Base-by-base conservation (phyloP, 202 grass and related monocot species). In the Saccharum hybrid region DNA sequence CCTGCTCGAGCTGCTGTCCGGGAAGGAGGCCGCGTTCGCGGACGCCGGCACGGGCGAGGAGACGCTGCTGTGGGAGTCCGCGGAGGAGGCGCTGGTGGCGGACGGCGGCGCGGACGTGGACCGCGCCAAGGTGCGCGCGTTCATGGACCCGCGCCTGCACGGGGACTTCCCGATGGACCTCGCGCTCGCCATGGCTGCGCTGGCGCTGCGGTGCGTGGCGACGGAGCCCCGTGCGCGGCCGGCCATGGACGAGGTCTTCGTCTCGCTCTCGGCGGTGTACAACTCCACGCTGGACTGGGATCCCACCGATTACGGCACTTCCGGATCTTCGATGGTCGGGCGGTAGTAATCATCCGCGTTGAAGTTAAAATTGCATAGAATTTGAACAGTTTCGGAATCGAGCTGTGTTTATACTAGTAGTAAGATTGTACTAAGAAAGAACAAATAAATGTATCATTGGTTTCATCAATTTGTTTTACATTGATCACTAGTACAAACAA, bases 251-350 rank as follows among this genome's bases (percentile, higher is more conserved):
- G 88, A 90, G 80, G 88, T 93, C 13, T 81, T 93, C 33, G 42
- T 90, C 12, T 89, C 90, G 12, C 85, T 97, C 37, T 88, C 92
- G 3, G 92, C 88, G 1, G 90, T 94, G 66, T 87, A 90, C 84
- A 88, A 93, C 63, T 92, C 95, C 8, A 88, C 88, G 30, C 71
- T 91, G 33, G 90, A 94, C 57, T 93, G 92, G 95, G 90, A 90
- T 64, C 80, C 88, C 0, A 91, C 86, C 0, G 90, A 94, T 28
- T 89, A 81, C 51, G 82, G 85, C 26, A 84, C 88, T 63, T 94
- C 91, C 2, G 61, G 87, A 19, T 86, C 90, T 42, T 88, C 86
- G 3, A 80, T 87, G 65, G 22, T 71, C 30, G 84, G 75, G 52
- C 86, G 86, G 23, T 91, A 88, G 75, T 2, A 30, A n/a, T 8